Evolutionary conservation across 129 eudicot species (phyloP).

Genomic region (Pulicaria dysenterica): DNA sequence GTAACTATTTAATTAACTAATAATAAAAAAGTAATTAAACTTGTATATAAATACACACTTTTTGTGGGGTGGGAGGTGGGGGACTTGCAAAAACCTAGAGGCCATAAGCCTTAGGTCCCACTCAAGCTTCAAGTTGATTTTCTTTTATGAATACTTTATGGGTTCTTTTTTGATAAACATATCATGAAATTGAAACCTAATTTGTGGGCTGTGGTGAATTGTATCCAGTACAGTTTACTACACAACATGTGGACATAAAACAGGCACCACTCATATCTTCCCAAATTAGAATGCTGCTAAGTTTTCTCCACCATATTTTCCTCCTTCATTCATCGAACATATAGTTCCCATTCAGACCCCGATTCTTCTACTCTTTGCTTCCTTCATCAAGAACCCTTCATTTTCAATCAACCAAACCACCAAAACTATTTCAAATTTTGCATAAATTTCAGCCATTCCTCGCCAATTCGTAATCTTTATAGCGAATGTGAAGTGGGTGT

Average conservation of each 20-base stretch:
- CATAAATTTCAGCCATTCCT: neutral
- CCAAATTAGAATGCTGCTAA: slow-evolving; percentile 16
- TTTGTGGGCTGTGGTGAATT: slow-evolving; percentile 27
- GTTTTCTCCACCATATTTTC: slow-evolving; percentile 12
- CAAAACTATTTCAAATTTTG: neutral
- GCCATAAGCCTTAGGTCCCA: neutral
- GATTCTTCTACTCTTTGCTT: neutral
- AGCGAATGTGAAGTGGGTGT: slow-evolving; percentile 39
- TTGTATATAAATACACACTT: no score
- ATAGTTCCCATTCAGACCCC: neutral
- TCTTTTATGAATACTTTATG: neutral
- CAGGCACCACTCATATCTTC: slow-evolving; percentile 44
- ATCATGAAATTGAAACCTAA: slow-evolving; percentile 12
- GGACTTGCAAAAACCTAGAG: no score
- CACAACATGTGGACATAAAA: slow-evolving; percentile 43
- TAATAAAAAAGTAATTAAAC: no score
- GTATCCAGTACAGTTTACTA: slow-evolving; percentile 20
- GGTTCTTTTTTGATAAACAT: slow-evolving; percentile 6
- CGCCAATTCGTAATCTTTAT: slow-evolving; percentile 1
- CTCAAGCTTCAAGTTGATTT: neutral
- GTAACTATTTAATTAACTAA: no score
- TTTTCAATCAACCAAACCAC: slow-evolving; percentile 23
- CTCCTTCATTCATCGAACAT: slow-evolving; percentile 2
- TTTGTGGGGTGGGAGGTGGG: no score
- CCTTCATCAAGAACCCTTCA: slow-evolving; percentile 13